These are phyloP conservation scores for Periconia sp. DNA, from an alignment of 2,329 filamentous ascomycete species.

Conservation along the genomic window DNA sequence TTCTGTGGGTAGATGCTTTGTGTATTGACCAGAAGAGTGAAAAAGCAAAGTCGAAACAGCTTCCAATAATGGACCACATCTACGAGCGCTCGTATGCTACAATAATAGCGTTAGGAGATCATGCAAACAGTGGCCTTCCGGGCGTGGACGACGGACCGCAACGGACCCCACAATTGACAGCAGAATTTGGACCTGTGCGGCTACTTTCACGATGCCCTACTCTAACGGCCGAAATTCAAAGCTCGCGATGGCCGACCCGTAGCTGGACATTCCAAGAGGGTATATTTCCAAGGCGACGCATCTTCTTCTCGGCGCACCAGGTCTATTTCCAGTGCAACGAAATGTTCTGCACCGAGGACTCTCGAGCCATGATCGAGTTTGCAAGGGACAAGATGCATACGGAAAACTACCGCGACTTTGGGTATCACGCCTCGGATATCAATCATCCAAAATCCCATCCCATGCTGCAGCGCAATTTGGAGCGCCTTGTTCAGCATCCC, in stretches of 20 bases:
- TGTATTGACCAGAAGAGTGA: constrained; percentile 1
- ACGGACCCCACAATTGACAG: neutral
- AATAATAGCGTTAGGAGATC: neutral
- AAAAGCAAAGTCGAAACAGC: neutral
- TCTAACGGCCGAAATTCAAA: neutral
- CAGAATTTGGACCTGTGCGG: constrained; percentile 1
- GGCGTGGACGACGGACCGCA: neutral
- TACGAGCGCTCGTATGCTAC: constrained; percentile 4
- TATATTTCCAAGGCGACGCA: constrained; percentile 3
- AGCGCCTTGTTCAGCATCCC: no score
- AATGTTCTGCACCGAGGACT: constrained; percentile 4
- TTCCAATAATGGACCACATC: constrained; percentile 4
- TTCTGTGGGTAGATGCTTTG: constrained; percentile 2
- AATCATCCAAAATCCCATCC: neutral
- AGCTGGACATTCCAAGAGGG: constrained; percentile 5
- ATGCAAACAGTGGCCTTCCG: neutral
- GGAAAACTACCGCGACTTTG: neutral
- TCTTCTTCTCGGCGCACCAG: constrained; percentile 3
- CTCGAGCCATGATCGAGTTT: neutral
- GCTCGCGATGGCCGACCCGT: neutral
- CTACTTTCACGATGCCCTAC: constrained; percentile 1
- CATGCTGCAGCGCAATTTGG: neutral
- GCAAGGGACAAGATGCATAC: neutral
- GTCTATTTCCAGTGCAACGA: constrained; percentile 3
- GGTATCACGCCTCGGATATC: neutral